Percentiles rank a stretch among this genome's conserved stretches.
Conservation (phyloP, 768 basidiomycete genomes). For the Hericium rajendrae region DNA sequence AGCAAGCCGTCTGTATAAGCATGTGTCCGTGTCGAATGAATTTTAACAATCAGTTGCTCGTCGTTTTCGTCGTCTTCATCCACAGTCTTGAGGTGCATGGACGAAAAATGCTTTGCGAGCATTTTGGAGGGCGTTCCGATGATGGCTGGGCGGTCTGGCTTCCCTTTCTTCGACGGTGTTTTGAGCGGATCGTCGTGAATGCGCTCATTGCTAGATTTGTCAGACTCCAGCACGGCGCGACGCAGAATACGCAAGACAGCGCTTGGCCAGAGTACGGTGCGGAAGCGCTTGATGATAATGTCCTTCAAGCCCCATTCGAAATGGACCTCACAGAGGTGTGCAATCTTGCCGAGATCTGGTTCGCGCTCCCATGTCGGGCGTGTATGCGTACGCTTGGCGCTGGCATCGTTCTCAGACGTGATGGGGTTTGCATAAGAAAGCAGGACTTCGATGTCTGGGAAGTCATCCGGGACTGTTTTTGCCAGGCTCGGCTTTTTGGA, state of each 20-base stretch:
- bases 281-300: slow-evolving; percentile 73
- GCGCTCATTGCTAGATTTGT: slow-evolving; percentile 11
- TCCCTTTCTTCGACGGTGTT: slow-evolving; percentile 3
- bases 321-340: slow-evolving; percentile 72
- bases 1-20: slow-evolving; percentile 58
- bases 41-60: slow-evolving; percentile 46
- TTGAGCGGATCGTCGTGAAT: slow-evolving; percentile 14
- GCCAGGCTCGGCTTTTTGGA: slow-evolving; percentile 59
- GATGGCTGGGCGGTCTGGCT: not conserved
- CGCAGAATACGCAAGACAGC: slow-evolving; percentile 63
- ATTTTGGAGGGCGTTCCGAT: slow-evolving; percentile 38
- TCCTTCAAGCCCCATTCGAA: slow-evolving; percentile 91
- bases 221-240: slow-evolving; percentile 36
- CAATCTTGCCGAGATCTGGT: slow-evolving; percentile 62
- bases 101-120: slow-evolving; percentile 48
- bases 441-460: slow-evolving; percentile 68
- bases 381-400: slow-evolving; percentile 30
- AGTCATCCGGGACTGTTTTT: slow-evolving; percentile 49
- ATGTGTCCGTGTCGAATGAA: slow-evolving; percentile 58
- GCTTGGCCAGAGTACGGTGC: slow-evolving; percentile 74
- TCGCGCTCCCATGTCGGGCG: slow-evolving; percentile 37
- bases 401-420: slow-evolving; percentile 48
- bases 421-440: slow-evolving; percentile 72
- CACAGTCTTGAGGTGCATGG: slow-evolving; percentile 24
- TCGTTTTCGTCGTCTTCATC: slow-evolving; percentile 24